A percentile compares a stretch with the other conserved stretches of the same genome.
Evolutionary conservation across 108 stramenopile genomes (phyloP).

Genomic region (Cyclotella distinguenda): DNA sequence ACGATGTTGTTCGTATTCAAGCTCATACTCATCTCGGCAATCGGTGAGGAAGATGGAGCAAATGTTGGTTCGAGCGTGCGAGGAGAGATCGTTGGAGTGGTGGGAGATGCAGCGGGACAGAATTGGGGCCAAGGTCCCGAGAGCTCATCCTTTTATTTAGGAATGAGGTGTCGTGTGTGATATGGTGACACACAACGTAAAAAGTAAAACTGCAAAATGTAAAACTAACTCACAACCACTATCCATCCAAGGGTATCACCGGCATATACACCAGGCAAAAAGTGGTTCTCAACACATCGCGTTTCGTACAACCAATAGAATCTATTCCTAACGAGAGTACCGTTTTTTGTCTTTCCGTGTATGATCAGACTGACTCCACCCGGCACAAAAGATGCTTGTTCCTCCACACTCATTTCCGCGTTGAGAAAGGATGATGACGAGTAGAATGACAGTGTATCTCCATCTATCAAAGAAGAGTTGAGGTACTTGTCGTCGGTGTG

Average conservation of each 20-base stretch:
- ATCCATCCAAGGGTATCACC: conserved; percentile 41
- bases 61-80: neutral
- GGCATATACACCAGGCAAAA: conserved; percentile 10
- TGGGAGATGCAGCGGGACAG: conserved; percentile 4
- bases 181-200: neutral
- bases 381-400: conserved; percentile 21
- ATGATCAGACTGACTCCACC: conserved; percentile 33
- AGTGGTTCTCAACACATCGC: conserved; percentile 11
- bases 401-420: neutral
- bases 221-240: conserved; percentile 17
- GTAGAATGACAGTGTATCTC: conserved; percentile 14
- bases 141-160: neutral
- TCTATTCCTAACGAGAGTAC: conserved; percentile 25
- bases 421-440: conserved; percentile 19
- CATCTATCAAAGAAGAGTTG: conserved; percentile 10
- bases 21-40: too few relatives aligned
- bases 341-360: conserved; percentile 24
- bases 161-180: neutral
- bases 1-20: too few relatives aligned
- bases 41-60: neutral
- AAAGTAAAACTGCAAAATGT: neutral
- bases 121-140: conserved; percentile 10
- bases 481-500: conserved; percentile 30
- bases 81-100: conserved; percentile 4
- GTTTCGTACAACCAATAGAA: conserved; percentile 35